Evolutionary conservation across 495 filamentous ascomycete genomes (phyloP).

Genomic region (Podospora comata): DNA sequence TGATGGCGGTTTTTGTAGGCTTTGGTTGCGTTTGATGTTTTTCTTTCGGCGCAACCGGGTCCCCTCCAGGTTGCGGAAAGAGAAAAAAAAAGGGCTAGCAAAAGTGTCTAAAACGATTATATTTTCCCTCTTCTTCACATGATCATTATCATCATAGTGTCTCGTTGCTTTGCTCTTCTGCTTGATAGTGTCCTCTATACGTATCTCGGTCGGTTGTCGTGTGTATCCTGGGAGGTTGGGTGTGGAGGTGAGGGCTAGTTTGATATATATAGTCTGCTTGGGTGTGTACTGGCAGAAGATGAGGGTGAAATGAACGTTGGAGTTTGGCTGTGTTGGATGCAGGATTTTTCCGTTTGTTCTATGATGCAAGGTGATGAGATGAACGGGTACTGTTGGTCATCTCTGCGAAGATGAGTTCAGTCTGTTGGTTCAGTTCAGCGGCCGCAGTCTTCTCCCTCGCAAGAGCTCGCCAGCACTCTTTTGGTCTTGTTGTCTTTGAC

Average conservation of each 20-base stretch:
- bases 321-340: background rate
- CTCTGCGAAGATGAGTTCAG: too few relatives aligned
- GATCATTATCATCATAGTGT: background rate
- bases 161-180: background rate
- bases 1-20: background rate
- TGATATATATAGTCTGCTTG: background rate
- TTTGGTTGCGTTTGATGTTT: constrained; percentile 3
- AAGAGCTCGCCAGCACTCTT: too few relatives aligned
- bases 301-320: background rate
- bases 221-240: background rate
- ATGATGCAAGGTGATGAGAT: too few relatives aligned
- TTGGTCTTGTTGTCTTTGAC: too few relatives aligned
- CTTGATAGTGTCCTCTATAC: background rate
- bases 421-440: too few relatives aligned
- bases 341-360: too few relatives aligned
- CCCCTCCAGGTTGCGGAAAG: constrained; percentile 2
- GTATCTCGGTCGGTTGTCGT: background rate
- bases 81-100: constrained; percentile 9
- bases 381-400: too few relatives aligned
- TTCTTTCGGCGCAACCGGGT: background rate
- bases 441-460: too few relatives aligned
- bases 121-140: background rate
- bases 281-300: background rate
- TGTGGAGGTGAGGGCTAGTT: background rate
- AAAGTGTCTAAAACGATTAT: constrained; percentile 1